Evolutionary conservation across 2,329 filamentous ascomycete species (phyloP).

Genomic region (Xylaria sp.): DNA sequence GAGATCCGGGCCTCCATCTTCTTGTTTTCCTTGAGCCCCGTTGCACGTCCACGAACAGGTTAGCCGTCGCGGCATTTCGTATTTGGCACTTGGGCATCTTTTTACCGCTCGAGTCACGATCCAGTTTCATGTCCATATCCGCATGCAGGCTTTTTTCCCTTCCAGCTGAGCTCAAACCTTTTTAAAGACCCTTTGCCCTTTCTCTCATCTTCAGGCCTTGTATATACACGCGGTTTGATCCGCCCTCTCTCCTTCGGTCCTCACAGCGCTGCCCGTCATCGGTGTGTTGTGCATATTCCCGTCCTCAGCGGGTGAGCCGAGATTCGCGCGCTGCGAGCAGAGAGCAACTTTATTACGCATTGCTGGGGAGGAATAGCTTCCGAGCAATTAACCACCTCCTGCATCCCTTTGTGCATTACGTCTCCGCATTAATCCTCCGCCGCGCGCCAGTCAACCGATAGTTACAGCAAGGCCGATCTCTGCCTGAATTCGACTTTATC

Average conservation of each 20-base stretch:
- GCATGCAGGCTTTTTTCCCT: slow-evolving; percentile 38
- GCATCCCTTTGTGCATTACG: slow-evolving; percentile 39
- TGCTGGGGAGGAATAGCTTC: slow-evolving; percentile 42
- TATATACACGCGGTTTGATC: slow-evolving; percentile 27
- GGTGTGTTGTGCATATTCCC: slow-evolving; percentile 6
- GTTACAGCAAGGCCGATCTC: slow-evolving; percentile 36
- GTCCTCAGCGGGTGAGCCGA: slow-evolving; percentile 18
- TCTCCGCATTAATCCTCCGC: slow-evolving; percentile 45
- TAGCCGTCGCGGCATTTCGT: slow-evolving; percentile 48
- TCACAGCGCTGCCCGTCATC: slow-evolving; percentile 19
- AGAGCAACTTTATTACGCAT: slow-evolving; percentile 46
- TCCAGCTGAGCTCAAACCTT: slow-evolving; percentile 32
- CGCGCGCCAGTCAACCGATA: slow-evolving; percentile 41
- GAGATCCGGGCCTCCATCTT: slow-evolving; percentile 50
- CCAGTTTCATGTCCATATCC: slow-evolving; percentile 40
- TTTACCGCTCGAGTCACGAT: slow-evolving; percentile 44
- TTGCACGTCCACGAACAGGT: slow-evolving; percentile 31
- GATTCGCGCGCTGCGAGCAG: slow-evolving; percentile 33
- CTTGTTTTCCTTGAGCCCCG: slow-evolving; percentile 34
- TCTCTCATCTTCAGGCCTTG: slow-evolving; percentile 23
- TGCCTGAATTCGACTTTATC: slow-evolving; percentile 38
- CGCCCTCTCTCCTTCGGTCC: slow-evolving; percentile 17
- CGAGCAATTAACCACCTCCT: slow-evolving; percentile 33
- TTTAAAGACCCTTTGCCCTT: slow-evolving; percentile 33
- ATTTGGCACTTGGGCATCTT: slow-evolving; percentile 35